A percentile compares a stretch with the other conserved stretches of the same genome.
phyloP scores from a whole-genome alignment of 2,329 filamentous ascomycete genomes.

The Claviceps africana region DNA sequence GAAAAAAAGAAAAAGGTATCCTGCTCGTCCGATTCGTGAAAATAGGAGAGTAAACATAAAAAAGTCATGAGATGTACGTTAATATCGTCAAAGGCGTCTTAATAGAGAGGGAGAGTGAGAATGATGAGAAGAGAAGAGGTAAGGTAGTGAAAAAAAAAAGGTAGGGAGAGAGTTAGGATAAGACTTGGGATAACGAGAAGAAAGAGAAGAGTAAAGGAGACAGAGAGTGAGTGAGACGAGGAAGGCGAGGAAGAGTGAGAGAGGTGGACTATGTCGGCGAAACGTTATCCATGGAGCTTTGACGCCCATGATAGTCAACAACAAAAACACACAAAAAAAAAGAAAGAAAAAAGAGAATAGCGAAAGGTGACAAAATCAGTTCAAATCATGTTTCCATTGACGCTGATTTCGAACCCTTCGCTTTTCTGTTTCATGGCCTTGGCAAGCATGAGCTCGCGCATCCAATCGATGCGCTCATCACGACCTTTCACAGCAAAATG shows the following conservation, averaged over 20 bases:
- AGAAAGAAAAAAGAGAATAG: not conserved
- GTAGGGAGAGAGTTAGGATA: not conserved
- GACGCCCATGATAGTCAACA: too few relatives aligned
- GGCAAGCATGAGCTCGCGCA: constrained; percentile 82
- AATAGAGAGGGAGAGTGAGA: not conserved
- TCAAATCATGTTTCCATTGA: constrained; percentile 64
- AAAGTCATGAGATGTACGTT: constrained; percentile 6
- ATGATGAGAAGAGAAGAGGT: not conserved
- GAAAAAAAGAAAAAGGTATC: constrained; percentile 12
- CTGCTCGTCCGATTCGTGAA: constrained; percentile 9
- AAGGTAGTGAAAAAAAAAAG: not conserved
- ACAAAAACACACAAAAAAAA: not conserved
- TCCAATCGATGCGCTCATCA: constrained; percentile 94
- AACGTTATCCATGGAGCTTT: too few relatives aligned
- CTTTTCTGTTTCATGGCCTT: constrained; percentile 77
- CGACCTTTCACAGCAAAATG: constrained; percentile 82
- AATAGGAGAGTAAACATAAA: constrained; percentile 3
- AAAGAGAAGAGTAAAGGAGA: not conserved
- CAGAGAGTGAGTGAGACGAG: not conserved
- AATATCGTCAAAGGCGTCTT: not conserved
- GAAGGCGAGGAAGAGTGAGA: not conserved
- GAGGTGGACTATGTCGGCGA: not conserved
- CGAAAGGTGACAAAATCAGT: not conserved
- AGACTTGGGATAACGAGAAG: not conserved
- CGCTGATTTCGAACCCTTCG: constrained; percentile 67